Evolutionary conservation across 2,329 filamentous ascomycete genomes (phyloP).

Genomic region (Sclerotiophoma versabilis): DNA sequence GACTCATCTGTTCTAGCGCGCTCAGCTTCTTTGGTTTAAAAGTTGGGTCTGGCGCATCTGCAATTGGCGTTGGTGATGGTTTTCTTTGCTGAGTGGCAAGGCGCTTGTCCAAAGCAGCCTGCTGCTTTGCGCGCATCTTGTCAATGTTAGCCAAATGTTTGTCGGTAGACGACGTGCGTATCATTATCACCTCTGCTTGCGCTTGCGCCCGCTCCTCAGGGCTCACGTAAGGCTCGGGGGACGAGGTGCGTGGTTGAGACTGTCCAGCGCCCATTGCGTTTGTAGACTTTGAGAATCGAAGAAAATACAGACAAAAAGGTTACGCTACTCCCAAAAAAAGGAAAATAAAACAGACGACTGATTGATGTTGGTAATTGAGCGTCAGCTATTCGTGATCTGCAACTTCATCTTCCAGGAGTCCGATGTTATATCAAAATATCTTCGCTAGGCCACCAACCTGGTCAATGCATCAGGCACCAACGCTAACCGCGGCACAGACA

Average conservation of each 20-base stretch:
- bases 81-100: slow-evolving; percentile 29
- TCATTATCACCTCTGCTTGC: slow-evolving; percentile 35
- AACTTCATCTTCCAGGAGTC: not conserved
- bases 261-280: slow-evolving; percentile 36
- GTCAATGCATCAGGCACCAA: slow-evolving; percentile 14
- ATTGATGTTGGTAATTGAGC: not conserved
- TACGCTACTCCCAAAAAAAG: too few species aligned
- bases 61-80: slow-evolving; percentile 7
- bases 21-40: slow-evolving; percentile 28
- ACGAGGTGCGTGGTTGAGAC: slow-evolving; percentile 25
- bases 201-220: slow-evolving; percentile 31
- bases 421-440: not conserved
- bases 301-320: too few species aligned
- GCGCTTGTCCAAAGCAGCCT: slow-evolving; percentile 39
- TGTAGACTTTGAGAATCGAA: too few species aligned
- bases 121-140: slow-evolving; percentile 43
- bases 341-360: not conserved
- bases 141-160: slow-evolving; percentile 2
- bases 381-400: not conserved
- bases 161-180: not conserved
- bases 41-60: slow-evolving; percentile 7
- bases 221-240: slow-evolving; percentile 32
- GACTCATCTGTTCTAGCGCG: slow-evolving; percentile 40
- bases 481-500: not conserved
- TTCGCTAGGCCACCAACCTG: slow-evolving; percentile 6